phyloP scores from a whole-genome alignment of 2,329 filamentous ascomycete species.

The Sordariomycetes sp. region DNA sequence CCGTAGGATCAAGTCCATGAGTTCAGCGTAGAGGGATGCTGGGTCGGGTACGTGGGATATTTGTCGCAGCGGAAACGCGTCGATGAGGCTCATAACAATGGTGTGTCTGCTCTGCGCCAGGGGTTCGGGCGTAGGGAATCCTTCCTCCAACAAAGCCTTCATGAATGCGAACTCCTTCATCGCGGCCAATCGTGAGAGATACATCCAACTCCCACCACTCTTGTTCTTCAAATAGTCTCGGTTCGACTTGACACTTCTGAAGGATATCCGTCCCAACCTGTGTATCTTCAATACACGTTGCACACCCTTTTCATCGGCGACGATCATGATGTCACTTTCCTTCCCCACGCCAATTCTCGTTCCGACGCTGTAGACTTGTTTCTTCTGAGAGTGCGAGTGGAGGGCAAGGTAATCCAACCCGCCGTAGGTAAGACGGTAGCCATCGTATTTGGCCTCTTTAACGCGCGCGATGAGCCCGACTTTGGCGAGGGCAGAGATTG shows the following conservation, averaged over 20 bases:
- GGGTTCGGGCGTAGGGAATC: constrained; percentile 83
- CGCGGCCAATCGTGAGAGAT: constrained; percentile 85
- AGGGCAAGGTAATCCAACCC: constrained; percentile 96
- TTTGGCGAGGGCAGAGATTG: constrained; percentile 88
- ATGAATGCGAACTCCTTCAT: constrained; percentile 95
- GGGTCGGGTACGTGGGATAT: constrained; percentile 78
- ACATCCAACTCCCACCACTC: constrained; percentile 87
- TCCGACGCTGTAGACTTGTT: constrained; percentile 82
- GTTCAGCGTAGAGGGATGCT: constrained; percentile 77
- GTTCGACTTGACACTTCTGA: constrained; percentile 92
- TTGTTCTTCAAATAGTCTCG: constrained; percentile 87
- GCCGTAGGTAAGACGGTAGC: constrained; percentile 92
- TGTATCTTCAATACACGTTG: constrained; percentile 93
- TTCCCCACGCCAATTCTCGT: constrained; percentile 95
- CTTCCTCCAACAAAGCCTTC: constrained; percentile 73
- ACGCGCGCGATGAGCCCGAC: constrained; percentile 82
- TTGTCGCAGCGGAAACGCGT: constrained; percentile 85
- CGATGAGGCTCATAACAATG: constrained; percentile 89
- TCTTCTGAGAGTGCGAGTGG: constrained; percentile 74
- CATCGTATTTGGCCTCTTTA: constrained; percentile 95
- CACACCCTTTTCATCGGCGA: constrained; percentile 67
- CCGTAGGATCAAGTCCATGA: constrained; percentile 77
- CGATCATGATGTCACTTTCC: constrained; percentile 93
- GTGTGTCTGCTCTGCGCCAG: constrained; percentile 88
- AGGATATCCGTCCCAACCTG: constrained; percentile 88